Evolutionary conservation across 345 rosid genomes (phyloP), one percentile per base, ranked within the genome.

Genomic region (Kandelia obovata): DNA sequence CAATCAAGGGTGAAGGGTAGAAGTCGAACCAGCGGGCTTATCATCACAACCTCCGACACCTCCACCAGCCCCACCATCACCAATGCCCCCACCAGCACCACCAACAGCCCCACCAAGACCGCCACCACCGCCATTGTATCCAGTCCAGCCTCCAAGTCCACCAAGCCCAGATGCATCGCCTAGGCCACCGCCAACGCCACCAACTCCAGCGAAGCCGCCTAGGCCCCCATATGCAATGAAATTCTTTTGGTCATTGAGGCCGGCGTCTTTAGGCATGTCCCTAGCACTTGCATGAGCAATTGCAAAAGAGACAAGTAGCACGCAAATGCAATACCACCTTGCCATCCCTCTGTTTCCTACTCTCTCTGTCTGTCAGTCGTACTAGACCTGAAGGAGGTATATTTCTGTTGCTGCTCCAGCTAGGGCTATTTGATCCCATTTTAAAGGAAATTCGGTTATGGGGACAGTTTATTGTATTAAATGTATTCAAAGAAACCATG

Each of bases 181-280:
- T 15, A 74, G 69, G 6, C 84, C 78, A 1, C 73, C 67, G 0
- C 79, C 67, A 6, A 1, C 37, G 0, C 37, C 37, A 34, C 92
- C 98, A 7, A 90, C 6, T 4, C 98, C 96, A 5, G 86, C 62
- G 63, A 25, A 76, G 51, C 93, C 96, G 0, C 92, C 80, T 2
- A 83, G 69, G 5, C 96, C 96, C 23, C 94, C 92, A n/a, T 81
- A 92, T 19, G 81, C 70, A 31, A 75, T 25, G 64, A 87, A 85
- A 81, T 88, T 87, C 86, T 90, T 92, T 69, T 88, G 86, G 82
- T 92, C 96, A 52, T 73, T 77, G 34, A 89, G 70, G 7, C 88
- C 85, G 23, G 76, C 74, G 19, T 47, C 70, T 60, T 32, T 61
- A 9, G 74, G 49, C 73, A 65, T 27, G n/a, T 70, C 35, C 46